phyloP scores from a whole-genome alignment of 2,329 filamentous ascomycete genomes.

The Cladobotryum protrusum region DNA sequence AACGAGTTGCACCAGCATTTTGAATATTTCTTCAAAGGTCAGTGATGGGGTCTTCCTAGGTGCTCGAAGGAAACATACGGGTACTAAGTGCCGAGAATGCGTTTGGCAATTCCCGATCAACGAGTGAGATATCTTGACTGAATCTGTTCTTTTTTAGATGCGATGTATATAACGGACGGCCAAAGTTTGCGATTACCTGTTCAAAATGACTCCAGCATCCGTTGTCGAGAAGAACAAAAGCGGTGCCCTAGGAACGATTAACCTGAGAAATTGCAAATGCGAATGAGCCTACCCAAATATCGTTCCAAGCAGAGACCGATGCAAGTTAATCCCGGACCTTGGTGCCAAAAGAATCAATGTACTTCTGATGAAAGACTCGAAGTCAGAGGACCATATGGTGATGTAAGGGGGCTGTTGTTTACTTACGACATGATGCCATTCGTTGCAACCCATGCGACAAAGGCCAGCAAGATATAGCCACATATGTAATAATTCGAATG shows the following conservation, averaged over 20 bases:
- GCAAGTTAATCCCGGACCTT: conserved; percentile 27
- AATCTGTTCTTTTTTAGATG: conserved; percentile 22
- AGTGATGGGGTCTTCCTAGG: no score
- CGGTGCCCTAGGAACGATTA: conserved; percentile 25
- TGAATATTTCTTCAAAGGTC: conserved; percentile 29
- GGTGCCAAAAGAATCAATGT: conserved; percentile 29
- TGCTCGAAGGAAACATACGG: conserved; percentile 10
- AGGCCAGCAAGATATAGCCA: conserved; percentile 32
- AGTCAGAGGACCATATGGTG: no score
- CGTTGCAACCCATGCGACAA: conserved; percentile 25
- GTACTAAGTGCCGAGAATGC: conserved; percentile 24
- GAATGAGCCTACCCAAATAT: conserved; percentile 4
- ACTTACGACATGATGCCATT: conserved; percentile 24
- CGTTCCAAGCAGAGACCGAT: conserved; percentile 9
- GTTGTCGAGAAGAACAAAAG: conserved; percentile 34
- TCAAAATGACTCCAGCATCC: conserved; percentile 34
- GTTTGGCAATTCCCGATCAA: conserved; percentile 32
- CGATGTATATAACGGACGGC: background rate
- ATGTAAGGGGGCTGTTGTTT: background rate
- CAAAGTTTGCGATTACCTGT: conserved; percentile 18
- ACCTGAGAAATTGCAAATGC: background rate
- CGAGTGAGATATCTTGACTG: conserved; percentile 34
- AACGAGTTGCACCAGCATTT: conserved; percentile 35
- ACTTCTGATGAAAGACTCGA: conserved; percentile 19
- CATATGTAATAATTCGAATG: conserved; percentile 25